Base-by-base conservation (phyloP, 148 eudicot species). In the Cornus florida region DNA sequence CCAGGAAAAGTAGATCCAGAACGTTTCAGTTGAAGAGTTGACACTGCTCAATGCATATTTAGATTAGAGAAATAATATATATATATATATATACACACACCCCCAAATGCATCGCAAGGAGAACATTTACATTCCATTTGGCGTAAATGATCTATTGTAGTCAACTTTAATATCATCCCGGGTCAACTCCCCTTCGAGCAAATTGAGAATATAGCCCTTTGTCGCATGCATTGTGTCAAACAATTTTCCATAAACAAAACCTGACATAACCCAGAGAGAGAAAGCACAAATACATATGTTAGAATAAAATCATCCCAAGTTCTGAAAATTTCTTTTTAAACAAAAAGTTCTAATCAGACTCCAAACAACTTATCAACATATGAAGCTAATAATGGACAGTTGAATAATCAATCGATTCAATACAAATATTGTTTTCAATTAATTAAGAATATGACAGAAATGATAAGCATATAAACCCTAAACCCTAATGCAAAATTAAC, bases 131-230 rank as follows among this genome's bases (percentile, higher is more conserved):
- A 88, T 84, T 70, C 84, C 81, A 57, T 28, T 41, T 32, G 94
- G 92, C 28, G 17, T 0, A 82, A 38, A 90, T 41, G 11, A 0
- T 73, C 84, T 84, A 77, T 70, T 81, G 80, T 93, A 89, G 43
- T 84, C 89, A 74, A 88, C 89, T 89, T 86, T 91, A 43, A 93
- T 69, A 73, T 91, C 91, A 77, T 87, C 91, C 48, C 23, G 35
- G 64, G 85, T 85, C 91, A 91, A 43, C 19, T 78, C 75, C 56
- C 83, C 92, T 41, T 87, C 97, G 16, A 93, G 81, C 81, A 87
- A 24, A 83, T 79, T 81, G 78, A 91, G 68, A 66, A 93, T 73
- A 72, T 91, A 95, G 70, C 82, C 84, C 85, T 84, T 93, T 70
- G 85, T 69, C 7, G 92, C 89, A 71, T 83, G 72, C 72, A 35